phyloP scores from a whole-genome alignment of 345 rosid genomes.

The Citrus sp. region DNA sequence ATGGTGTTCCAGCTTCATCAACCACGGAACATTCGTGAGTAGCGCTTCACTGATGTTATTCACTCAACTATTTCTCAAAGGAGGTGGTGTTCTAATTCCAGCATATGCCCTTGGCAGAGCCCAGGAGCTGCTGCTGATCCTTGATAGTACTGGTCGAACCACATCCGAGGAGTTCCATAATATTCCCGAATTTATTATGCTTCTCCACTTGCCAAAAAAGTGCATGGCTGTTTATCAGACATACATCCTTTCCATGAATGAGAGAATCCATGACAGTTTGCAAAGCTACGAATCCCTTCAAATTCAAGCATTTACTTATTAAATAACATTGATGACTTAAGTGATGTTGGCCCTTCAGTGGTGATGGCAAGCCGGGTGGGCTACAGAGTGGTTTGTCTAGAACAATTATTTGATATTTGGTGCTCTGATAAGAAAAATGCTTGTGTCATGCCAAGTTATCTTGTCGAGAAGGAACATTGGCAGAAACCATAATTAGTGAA shows the following conservation, averaged over 20 bases:
- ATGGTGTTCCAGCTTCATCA: conserved; percentile 97
- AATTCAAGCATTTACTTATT: conserved; percentile 79
- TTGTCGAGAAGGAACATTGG: conserved; percentile 81
- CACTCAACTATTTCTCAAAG: conserved; percentile 83
- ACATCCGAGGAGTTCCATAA: conserved; percentile 89
- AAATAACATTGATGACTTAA: conserved; percentile 81
- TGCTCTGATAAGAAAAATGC: conserved; percentile 87
- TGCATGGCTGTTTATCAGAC: conserved; percentile 97
- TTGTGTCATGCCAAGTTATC: conserved; percentile 80
- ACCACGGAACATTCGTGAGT: conserved; percentile 79
- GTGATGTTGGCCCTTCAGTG: conserved; percentile 86
- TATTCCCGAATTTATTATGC: conserved; percentile 91
- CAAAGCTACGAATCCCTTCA: conserved; percentile 85
- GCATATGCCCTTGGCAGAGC: conserved; percentile 86
- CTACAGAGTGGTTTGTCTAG: conserved; percentile 92
- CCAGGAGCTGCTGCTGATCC: conserved; percentile 75
- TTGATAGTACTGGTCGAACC: conserved; percentile 86
- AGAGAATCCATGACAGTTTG: conserved; percentile 90
- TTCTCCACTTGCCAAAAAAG: conserved; percentile 91
- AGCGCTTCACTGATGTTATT: conserved; percentile 90
- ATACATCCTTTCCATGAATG: conserved; percentile 92
- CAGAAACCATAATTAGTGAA: conserved; percentile 79
- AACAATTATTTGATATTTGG: conserved; percentile 91
- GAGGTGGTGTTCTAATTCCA: conserved; percentile 88
- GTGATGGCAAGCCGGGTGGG: conserved; percentile 92